Evolutionary conservation across 1,139 yeast species (phyloP), one percentile per base, ranked within the genome.

Genomic region (Taphrina communis): DNA sequence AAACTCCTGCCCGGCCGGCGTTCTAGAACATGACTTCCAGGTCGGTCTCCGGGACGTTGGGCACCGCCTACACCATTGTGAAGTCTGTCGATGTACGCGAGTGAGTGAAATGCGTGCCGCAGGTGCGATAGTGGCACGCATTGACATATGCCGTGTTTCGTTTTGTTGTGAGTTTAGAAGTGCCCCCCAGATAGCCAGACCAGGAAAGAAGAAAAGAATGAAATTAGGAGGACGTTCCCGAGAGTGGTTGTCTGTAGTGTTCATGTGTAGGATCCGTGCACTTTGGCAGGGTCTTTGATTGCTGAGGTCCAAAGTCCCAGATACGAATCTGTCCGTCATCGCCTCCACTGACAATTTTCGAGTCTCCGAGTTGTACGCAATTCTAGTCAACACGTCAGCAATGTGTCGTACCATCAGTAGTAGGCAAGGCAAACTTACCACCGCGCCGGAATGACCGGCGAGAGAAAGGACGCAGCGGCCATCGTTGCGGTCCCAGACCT

Each of bases 401-500:
- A 12, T n/a, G 9, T 19, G 9, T 19, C 25, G 4, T 25, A 25
- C 31, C 31, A 25, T 25, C 31, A 25, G 31, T 2, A 4, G 2
- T 2, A 46, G 25, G n/a, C 25, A 46, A 46, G 25, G 31, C 31
- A 21, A 14, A 50, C 53, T 21, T 50, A 50, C 53, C 46, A 95
- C 85, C 0, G 97, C 89, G 21, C 94, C 95, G 1, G 94, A 87
- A 75, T 94, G 98, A 0, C 97, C 98, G 78, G 90, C 86, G 77
- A 95, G 93, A n/a, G 94, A 87, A 72, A 99, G 85, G 21, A 92
- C 97, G 62, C 96, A 88, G 73, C 86, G 88, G 52, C 99, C 99
- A 57, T 88, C 85, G 66, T 88, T 86, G 44, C 94, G 87, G 78
- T 95, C 99, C 99, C 99, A 95, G 97, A 95, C 92, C 74, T 99